Evolutionary conservation across 2,329 filamentous ascomycete genomes (phyloP), one percentile per base, ranked within the genome.

Genomic region (Hymenoscyphus infarciens): DNA sequence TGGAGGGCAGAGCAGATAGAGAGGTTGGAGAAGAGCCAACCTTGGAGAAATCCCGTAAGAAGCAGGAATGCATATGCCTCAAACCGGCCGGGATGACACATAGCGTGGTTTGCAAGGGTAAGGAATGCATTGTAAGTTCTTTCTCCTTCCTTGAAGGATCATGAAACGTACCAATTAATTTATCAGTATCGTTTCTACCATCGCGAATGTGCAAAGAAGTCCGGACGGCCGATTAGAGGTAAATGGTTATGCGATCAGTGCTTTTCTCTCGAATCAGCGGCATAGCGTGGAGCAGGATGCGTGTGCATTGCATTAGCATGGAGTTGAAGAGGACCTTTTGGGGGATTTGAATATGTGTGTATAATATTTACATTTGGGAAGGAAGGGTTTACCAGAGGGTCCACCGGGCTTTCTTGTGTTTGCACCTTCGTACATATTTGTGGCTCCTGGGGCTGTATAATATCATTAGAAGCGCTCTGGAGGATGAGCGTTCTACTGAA

Each of bases 41-140:
- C 57, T 11, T 33, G 39, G 31, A 67, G 10, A 49, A 39, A 33
- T 10, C 25, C 49, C 58, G 68, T 19, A 64, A 63, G 16, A 25
- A 61, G 15, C 22, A 63, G 22, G 63, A 60, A 53, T 72, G 71
- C 49, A 56, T 65, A 5, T 72, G 71, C 58, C 67, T 68, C 16
- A 55, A 63, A 29, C 42, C 19, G 29, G 62, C 65, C n/a, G 55
- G 61, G n/a, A 42, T 60, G 39, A 54, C 62, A 10, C 57, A 68
- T 31, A 59, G 64, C 29, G 63, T 70, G 19, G 29, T 68, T 4
- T 73, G 71, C 35, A 53, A 33, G 27, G 64, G 64, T 7, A 52
- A 56, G 8, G 33, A 31, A 13, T 61, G 59, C 7, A 39, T 57
- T 22, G 68, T 69, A 65, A 64, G 68, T 64, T 16, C 53, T 22